Evolutionary conservation across 768 basidiomycete species (phyloP).

Genomic region (Russula emetica): DNA sequence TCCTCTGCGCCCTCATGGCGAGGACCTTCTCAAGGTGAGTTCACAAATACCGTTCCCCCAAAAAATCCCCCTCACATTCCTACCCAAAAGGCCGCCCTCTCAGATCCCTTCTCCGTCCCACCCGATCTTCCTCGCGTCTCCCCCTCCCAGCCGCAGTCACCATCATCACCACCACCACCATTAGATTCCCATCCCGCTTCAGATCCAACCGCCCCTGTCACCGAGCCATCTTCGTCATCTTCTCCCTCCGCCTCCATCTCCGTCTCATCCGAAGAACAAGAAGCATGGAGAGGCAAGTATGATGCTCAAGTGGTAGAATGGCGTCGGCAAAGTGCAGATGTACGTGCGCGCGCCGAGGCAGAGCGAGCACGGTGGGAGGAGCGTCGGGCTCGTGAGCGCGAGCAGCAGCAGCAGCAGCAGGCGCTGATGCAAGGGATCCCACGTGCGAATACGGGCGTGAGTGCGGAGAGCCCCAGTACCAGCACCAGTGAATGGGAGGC

Average conservation of each 20-base stretch:
- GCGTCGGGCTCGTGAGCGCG: conserved; percentile 50
- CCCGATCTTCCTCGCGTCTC: conserved; percentile 20
- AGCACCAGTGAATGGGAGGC: conserved; percentile 20
- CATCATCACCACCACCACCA: background rate
- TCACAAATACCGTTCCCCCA: too few species aligned
- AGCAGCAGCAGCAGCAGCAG: conserved; percentile 22
- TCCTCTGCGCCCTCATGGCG: conserved; percentile 25
- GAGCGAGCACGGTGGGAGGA: conserved; percentile 70
- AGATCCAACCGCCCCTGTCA: background rate
- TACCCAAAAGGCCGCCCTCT: conserved; percentile 27
- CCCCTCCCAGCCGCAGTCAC: conserved; percentile 11
- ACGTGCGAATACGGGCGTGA: conserved; percentile 27
- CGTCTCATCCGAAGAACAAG: conserved; percentile 34
- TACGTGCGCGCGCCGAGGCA: conserved; percentile 69
- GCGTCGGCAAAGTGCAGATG: conserved; percentile 68
- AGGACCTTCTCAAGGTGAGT: conserved; percentile 28
- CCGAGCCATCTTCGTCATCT: background rate
- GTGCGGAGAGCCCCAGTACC: conserved; percentile 31
- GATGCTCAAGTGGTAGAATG: conserved; percentile 64
- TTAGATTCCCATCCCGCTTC: background rate
- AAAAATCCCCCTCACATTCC: background rate
- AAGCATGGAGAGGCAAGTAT: conserved; percentile 63
- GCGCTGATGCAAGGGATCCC: conserved; percentile 24
- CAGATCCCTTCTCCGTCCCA: conserved; percentile 24
- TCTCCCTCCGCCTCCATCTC: background rate